Evolutionary conservation across 108 stramenopile genomes (phyloP), one percentile per base, ranked within the genome.

Genomic region (Cyclotella sp.): DNA sequence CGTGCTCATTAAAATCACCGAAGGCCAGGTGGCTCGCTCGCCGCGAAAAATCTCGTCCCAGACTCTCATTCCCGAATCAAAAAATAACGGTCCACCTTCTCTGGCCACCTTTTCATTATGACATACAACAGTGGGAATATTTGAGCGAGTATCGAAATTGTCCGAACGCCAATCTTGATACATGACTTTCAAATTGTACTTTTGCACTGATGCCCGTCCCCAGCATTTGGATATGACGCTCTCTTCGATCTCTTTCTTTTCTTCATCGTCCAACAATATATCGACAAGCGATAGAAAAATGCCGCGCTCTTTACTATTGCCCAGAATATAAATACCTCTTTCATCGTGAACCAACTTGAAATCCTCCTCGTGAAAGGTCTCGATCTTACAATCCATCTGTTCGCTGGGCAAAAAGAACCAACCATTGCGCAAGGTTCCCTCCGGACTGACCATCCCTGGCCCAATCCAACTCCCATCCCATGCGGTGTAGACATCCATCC

Each of bases 391-490:
- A 45, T 55, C 41, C 73, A 81, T 75, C 18, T 55, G 22, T 22
- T 62, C 13, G 27, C 63, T 57, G 24, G 80, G 80, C 19, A 81
- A 13, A 54, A 81, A 81, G n/a, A 60, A 45, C 80, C 80, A 81
- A 5, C 65, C 64, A 27, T 65, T 75, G 15, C 73, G 68, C 29
- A 81, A 42, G n/a, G 47, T 70, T 10, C 70, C 63, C 18, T 70
- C 73, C 22, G 28, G 39, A 21, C 58, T 9, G 26, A 26, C 10
- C 46, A 73, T 44, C 21, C 60, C 61, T 3, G 79, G 79, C 10
- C 79, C 79, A 18, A 81, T 19, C 80, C 80, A 81, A 46, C 63
- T 51, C 27, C 73, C 80, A 41, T 70, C 69, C 73, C 73, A 81
- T 41, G 52, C 68, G 21, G 73, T 69, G 39, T 72, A 81, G 28